A percentile compares a stretch with the other conserved stretches of the same genome.
phyloP scores from a whole-genome alignment of 495 filamentous ascomycete species.

The Xylaria intraflava region DNA sequence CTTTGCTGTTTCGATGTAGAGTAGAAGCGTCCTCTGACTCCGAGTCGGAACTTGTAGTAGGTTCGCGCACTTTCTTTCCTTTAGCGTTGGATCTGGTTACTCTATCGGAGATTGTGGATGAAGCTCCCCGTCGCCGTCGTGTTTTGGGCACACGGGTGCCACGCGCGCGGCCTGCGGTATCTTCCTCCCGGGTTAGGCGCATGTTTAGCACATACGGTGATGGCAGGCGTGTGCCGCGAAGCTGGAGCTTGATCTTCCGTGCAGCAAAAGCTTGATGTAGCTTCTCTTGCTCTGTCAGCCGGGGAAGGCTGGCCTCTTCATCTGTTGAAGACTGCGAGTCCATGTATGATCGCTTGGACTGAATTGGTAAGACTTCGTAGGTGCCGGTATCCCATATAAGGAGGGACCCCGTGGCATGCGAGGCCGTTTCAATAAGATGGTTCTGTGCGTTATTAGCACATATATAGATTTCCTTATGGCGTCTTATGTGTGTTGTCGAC shows the following conservation, averaged over 20 bases:
- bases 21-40: background rate
- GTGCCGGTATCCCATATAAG: conserved; percentile 68
- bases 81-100: conserved; percentile 2
- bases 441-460: conserved; percentile 39
- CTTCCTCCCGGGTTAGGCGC: conserved; percentile 46
- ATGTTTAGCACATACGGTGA: conserved; percentile 51
- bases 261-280: conserved; percentile 49
- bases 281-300: conserved; percentile 45
- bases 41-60: conserved; percentile 12
- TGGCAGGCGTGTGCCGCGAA: conserved; percentile 55
- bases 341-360: conserved; percentile 6
- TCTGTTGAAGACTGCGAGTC: conserved; percentile 38
- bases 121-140: conserved; percentile 11
- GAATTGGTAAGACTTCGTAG: conserved; percentile 47
- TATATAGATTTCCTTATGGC: background rate
- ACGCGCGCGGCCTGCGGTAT: conserved; percentile 30
- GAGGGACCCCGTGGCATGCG: conserved; percentile 51
- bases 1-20: background rate
- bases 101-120: background rate
- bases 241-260: conserved; percentile 55
- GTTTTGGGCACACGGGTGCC: conserved; percentile 11
- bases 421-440: conserved; percentile 61
- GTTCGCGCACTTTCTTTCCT: conserved; percentile 4
- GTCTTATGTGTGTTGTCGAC: background rate
- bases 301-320: conserved; percentile 31